Conservation (phyloP, 1,284 basidiomycete genomes). For the Rhodotorula mucilaginosa region DNA sequence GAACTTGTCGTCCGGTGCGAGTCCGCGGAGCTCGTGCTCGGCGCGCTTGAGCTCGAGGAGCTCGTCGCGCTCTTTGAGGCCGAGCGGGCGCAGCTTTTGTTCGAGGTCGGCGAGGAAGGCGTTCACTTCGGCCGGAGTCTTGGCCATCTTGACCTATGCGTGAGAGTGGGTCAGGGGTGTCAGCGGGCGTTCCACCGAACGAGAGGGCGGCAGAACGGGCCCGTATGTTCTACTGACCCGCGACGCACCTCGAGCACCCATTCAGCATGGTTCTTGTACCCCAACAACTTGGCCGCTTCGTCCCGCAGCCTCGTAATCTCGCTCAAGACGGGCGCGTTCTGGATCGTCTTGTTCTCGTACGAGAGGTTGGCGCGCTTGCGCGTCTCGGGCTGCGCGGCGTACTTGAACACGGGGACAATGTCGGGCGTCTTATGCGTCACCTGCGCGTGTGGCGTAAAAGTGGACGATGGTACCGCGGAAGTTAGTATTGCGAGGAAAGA, state of each 20-base stretch:
- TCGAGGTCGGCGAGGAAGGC: slow-evolving; percentile 71
- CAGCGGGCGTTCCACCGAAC: too few species aligned
- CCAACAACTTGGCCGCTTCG: slow-evolving; percentile 63
- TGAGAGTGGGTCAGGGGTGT: too few species aligned
- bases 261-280: slow-evolving; percentile 76
- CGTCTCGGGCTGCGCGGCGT: slow-evolving; percentile 65
- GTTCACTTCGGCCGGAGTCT: slow-evolving; percentile 61
- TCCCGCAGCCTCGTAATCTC: slow-evolving; percentile 65
- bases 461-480: too few species aligned
- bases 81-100: slow-evolving; percentile 68
- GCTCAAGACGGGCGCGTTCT: slow-evolving; percentile 67
- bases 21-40: slow-evolving; percentile 62
- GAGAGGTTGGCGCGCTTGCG: slow-evolving; percentile 64
- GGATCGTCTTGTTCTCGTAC: slow-evolving; percentile 63
- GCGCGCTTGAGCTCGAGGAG: slow-evolving; percentile 70
- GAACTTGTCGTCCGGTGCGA: slow-evolving; percentile 47
- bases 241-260: slow-evolving; percentile 63
- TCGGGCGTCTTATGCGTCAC: slow-evolving; percentile 71
- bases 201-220: too few species aligned
- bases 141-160: slow-evolving; percentile 67
- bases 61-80: slow-evolving; percentile 61
- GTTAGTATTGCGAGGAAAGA: neutral
- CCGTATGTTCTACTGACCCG: too few species aligned
- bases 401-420: slow-evolving; percentile 66
- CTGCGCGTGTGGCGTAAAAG: neutral